Evolutionary conservation across 140 eudicot genomes (phyloP).

Genomic region (Flaveria floridana): DNA sequence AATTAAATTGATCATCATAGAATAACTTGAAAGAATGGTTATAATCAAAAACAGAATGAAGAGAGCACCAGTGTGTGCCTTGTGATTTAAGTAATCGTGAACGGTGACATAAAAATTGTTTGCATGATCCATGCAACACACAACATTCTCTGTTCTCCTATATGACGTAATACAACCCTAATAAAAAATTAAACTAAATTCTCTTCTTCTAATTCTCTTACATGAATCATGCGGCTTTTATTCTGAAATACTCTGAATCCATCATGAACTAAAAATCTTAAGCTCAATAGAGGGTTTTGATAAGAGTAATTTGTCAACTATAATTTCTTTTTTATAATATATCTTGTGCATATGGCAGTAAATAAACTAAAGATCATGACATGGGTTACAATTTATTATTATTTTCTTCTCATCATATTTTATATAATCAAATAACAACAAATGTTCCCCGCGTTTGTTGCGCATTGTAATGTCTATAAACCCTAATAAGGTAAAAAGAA

Average conservation of each 20-base stretch:
- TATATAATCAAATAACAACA: background rate
- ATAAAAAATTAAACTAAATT: conserved; percentile 11
- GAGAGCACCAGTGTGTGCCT: conserved; percentile 25
- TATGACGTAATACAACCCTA: conserved; percentile 26
- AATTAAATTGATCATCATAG: background rate
- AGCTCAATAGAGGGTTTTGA: background rate
- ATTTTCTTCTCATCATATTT: background rate
- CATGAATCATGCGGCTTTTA: conserved; percentile 32
- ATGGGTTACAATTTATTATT: background rate
- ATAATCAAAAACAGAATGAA: conserved; percentile 7
- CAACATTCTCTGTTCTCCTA: conserved; percentile 19
- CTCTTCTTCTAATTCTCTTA: background rate
- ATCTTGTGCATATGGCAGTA: conserved; percentile 12
- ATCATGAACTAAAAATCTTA: background rate
- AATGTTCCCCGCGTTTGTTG: no score
- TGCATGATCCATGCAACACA: conserved; percentile 45
- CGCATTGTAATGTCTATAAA: no score
- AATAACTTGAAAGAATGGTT: background rate
- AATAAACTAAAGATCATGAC: background rate
- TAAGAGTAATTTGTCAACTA: conserved; percentile 20
- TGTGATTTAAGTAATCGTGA: conserved; percentile 29
- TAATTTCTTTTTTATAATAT: background rate
- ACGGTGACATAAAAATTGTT: conserved; percentile 30
- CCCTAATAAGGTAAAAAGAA: no score
- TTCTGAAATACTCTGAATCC: background rate